Conservation (phyloP, 805 yeast genomes). For the Priceomyces fermenticarens region DNA sequence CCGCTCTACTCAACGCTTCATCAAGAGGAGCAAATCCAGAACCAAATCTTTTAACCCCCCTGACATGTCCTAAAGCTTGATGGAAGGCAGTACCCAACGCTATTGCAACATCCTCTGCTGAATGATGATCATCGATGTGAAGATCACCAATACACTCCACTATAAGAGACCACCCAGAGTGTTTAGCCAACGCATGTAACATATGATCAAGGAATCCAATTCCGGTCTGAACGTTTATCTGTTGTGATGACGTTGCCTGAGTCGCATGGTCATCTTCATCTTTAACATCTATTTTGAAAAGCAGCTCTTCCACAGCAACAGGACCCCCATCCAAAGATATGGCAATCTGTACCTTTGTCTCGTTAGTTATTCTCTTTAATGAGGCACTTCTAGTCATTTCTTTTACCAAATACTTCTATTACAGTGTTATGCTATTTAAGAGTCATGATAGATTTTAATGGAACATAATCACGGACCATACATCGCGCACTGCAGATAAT, state of each 20-base stretch:
- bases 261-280: constrained; percentile 50
- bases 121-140: constrained; percentile 96
- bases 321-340: constrained; percentile 82
- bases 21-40: constrained; percentile 92
- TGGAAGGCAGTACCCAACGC: constrained; percentile 89
- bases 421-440: neutral
- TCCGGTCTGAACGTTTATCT: constrained; percentile 82
- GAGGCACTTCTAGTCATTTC: constrained; percentile 35
- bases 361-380: constrained; percentile 78
- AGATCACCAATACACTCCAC: constrained; percentile 91
- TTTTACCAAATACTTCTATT: neutral
- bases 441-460: neutral
- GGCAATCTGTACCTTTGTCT: constrained; percentile 87
- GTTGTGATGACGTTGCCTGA: constrained; percentile 68
- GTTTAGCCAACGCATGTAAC: constrained; percentile 96
- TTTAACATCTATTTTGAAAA: constrained; percentile 37
- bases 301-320: constrained; percentile 59
- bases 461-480: neutral
- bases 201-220: constrained; percentile 95
- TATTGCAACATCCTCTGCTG: constrained; percentile 93
- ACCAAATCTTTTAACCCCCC: constrained; percentile 92
- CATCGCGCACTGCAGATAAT: too few species aligned
- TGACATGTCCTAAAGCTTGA: constrained; percentile 81
- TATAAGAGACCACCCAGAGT: constrained; percentile 91
- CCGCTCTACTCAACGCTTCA: constrained; percentile 93